phyloP scores from a whole-genome alignment of 371 early-diverging fungal species.

The Rozella allomycis region DNA sequence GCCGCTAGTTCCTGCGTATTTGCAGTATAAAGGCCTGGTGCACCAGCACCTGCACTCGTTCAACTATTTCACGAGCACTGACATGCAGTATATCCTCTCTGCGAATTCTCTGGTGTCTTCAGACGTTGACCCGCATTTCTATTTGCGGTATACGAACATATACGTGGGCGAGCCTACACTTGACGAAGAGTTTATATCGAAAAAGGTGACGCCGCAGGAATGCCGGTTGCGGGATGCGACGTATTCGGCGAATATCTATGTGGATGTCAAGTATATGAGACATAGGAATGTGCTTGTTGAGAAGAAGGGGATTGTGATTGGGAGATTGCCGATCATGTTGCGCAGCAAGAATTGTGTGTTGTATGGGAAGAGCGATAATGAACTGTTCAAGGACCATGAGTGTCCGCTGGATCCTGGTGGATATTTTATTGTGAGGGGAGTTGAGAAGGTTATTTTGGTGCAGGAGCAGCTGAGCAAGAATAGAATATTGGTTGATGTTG shows the following conservation, averaged over 20 bases:
- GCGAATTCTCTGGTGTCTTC: slow-evolving; percentile 90
- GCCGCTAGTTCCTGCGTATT: slow-evolving; percentile 89
- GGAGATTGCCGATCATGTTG: slow-evolving; percentile 98
- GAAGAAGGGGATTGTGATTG: slow-evolving; percentile 72
- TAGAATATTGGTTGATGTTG: slow-evolving; percentile 94
- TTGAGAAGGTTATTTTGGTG: slow-evolving; percentile 97
- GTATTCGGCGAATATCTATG: slow-evolving; percentile 86
- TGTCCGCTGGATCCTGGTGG: slow-evolving; percentile 99
- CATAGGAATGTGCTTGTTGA: slow-evolving; percentile 68
- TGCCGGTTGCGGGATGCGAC: slow-evolving; percentile 96
- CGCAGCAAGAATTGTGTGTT: slow-evolving; percentile 74
- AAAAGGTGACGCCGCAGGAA: slow-evolving; percentile 79
- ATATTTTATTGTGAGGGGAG: slow-evolving; percentile 96
- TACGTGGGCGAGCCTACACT: slow-evolving; percentile 72
- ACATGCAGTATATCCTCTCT: slow-evolving; percentile 80
- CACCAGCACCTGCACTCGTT: slow-evolving; percentile 99
- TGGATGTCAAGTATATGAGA: slow-evolving; percentile 92
- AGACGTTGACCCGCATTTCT: slow-evolving; percentile 96
- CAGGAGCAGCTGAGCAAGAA: slow-evolving; percentile 99
- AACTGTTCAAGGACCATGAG: slow-evolving; percentile 67
- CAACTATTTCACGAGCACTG: slow-evolving; percentile 94
- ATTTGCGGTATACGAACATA: slow-evolving; percentile 73
- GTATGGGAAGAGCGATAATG: slow-evolving; percentile 47
- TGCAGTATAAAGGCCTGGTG: slow-evolving; percentile 93
- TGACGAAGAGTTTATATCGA: slow-evolving; percentile 34